A percentile compares a stretch with the other conserved stretches of the same genome.
phyloP scores from a whole-genome alignment of 257 asterid genomes.

The Ocimum tenuiflorum region DNA sequence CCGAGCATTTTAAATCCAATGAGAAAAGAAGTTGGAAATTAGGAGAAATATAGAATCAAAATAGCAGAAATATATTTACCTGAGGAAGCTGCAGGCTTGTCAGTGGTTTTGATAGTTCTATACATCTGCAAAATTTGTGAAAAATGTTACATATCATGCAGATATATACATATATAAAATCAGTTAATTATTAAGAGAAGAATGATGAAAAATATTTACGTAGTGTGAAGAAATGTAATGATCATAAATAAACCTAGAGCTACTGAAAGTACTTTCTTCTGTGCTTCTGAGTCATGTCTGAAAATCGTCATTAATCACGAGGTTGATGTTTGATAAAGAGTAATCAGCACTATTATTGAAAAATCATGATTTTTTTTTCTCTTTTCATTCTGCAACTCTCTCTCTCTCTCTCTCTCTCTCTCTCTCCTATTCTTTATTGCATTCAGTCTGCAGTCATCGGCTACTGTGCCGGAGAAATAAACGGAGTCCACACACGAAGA shows the following conservation, averaged over 20 bases:
- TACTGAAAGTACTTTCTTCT: background rate
- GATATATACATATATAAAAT: no score
- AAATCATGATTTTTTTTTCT: constrained; percentile 75
- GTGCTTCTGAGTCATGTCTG: constrained; percentile 31
- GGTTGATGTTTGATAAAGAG: constrained; percentile 57
- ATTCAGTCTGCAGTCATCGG: no score
- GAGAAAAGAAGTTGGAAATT: background rate
- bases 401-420: no score
- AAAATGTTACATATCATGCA: constrained; percentile 5
- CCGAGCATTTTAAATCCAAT: no score
- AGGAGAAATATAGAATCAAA: background rate
- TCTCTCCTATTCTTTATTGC: no score
- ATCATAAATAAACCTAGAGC: background rate
- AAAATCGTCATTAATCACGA: constrained; percentile 63
- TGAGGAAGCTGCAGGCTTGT: constrained; percentile 89
- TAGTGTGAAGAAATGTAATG: background rate
- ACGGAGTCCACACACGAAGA: no score
- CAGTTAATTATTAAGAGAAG: background rate
- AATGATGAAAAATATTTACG: background rate
- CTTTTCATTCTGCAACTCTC: background rate
- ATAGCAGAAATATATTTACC: constrained; percentile 37
- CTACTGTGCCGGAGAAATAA: no score
- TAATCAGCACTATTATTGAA: constrained; percentile 55
- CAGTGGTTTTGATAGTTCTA: constrained; percentile 90
- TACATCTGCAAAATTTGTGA: constrained; percentile 68